Evolutionary conservation across 345 rosid species (phyloP).

Genomic region (Syzygium grande): DNA sequence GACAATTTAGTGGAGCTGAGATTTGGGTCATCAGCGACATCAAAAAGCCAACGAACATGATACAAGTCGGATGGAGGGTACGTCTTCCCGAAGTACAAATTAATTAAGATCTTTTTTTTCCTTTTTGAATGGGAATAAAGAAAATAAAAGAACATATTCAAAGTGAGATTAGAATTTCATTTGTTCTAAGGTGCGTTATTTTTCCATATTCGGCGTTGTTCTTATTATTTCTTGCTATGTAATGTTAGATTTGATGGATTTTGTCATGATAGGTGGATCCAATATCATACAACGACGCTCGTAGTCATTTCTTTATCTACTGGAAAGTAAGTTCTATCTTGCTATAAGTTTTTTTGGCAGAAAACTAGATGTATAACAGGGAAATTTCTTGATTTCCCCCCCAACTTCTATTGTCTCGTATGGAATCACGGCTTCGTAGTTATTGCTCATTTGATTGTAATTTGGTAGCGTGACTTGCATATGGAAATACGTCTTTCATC

Average conservation of each 20-base stretch:
- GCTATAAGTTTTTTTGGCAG: too few species aligned
- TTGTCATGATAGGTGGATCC: not conserved
- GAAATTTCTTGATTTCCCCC: too few species aligned
- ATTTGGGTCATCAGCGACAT: not conserved
- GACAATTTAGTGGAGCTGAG: not conserved
- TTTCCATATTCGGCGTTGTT: not conserved
- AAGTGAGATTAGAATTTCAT: not conserved
- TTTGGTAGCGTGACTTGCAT: too few species aligned
- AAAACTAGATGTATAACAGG: too few species aligned
- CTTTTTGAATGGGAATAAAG: too few species aligned
- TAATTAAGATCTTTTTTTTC: too few species aligned
- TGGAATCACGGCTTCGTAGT: too few species aligned
- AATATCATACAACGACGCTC: not conserved
- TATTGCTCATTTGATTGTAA: too few species aligned
- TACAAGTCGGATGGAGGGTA: not conserved
- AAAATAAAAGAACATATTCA: not conserved
- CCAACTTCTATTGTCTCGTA: too few species aligned
- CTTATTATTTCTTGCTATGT: not conserved
- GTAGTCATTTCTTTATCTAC: not conserved
- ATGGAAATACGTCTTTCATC: too few species aligned
- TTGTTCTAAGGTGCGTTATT: not conserved
- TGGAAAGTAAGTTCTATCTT: not conserved
- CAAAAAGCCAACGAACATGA: too few species aligned
- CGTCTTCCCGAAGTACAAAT: not conserved
- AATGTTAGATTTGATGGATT: not conserved